Evolutionary conservation across 2,329 filamentous ascomycete species (phyloP).

Genomic region (Aspergillus ustus): DNA sequence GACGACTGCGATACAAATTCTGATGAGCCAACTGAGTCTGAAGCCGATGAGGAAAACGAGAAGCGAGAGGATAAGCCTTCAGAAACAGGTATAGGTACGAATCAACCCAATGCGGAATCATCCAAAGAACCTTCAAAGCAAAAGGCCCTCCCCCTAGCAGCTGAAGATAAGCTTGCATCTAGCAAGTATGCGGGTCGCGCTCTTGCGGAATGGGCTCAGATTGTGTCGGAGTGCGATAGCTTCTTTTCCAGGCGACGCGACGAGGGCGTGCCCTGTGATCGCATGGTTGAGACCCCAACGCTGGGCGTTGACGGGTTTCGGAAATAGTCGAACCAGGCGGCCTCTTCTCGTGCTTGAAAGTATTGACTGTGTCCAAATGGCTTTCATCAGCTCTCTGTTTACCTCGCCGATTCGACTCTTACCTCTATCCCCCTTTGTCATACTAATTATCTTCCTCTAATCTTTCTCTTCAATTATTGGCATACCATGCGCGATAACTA

Average conservation of each 20-base stretch:
- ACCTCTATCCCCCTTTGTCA: not conserved
- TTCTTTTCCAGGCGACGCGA: conserved; percentile 66
- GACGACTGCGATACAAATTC: conserved; percentile 33
- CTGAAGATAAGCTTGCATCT: conserved; percentile 38
- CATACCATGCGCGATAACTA: not conserved
- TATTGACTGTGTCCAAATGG: not conserved
- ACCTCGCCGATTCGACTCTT: not conserved
- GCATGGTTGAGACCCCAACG: conserved; percentile 64
- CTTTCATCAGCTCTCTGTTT: not conserved
- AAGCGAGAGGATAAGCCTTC: conserved; percentile 16
- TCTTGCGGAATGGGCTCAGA: conserved; percentile 66
- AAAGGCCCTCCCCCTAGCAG: conserved; percentile 20
- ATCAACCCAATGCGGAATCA: not conserved
- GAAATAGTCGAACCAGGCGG: conserved; percentile 34
- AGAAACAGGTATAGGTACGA: conserved; percentile 2
- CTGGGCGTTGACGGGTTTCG: conserved; percentile 66
- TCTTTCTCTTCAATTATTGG: not conserved
- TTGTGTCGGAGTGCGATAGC: conserved; percentile 65
- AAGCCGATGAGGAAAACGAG: conserved; percentile 24
- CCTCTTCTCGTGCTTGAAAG: not conserved
- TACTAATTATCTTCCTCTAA: not conserved
- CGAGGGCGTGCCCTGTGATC: conserved; percentile 63
- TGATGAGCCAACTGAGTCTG: conserved; percentile 25
- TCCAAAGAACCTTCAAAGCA: conserved; percentile 17
- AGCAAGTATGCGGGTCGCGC: conserved; percentile 67